Evolutionary conservation across 2,329 filamentous ascomycete genomes (phyloP).

Genomic region (Cladosporium sp.): DNA sequence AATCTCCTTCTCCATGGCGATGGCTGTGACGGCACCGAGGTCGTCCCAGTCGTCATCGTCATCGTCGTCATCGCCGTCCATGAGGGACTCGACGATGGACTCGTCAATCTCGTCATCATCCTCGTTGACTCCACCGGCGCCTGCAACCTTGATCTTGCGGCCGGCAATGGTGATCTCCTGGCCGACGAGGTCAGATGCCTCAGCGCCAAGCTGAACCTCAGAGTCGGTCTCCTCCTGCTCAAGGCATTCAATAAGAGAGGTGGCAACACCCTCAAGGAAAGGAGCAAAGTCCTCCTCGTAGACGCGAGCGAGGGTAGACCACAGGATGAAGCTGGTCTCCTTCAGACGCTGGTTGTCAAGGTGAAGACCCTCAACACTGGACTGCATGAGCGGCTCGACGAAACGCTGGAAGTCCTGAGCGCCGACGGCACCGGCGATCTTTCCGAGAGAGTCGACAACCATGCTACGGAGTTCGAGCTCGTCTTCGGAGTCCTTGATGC

Average conservation of each 20-base stretch:
- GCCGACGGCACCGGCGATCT: constrained; percentile 86
- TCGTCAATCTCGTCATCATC: constrained; percentile 52
- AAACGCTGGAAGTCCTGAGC: constrained; percentile 84
- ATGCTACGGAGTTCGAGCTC: constrained; percentile 86
- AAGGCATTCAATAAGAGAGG: constrained; percentile 77
- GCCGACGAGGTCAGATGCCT: constrained; percentile 69
- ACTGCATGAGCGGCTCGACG: constrained; percentile 83
- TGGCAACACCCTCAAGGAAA: constrained; percentile 73
- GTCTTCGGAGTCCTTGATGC: constrained; percentile 83
- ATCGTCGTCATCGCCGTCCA: constrained; percentile 60
- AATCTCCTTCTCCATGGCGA: constrained; percentile 95
- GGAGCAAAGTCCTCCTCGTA: constrained; percentile 80
- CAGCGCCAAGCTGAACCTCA: constrained; percentile 70
- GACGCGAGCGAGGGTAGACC: constrained; percentile 91
- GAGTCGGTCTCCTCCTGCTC: constrained; percentile 84
- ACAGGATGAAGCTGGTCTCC: constrained; percentile 96
- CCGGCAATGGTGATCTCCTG: constrained; percentile 74
- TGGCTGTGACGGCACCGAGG: constrained; percentile 76
- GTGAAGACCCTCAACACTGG: constrained; percentile 84
- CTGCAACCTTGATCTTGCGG: constrained; percentile 79
- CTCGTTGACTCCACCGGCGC: constrained; percentile 44
- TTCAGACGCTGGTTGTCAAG: constrained; percentile 87
- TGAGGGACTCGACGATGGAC: constrained; percentile 46
- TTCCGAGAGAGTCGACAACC: constrained; percentile 88
- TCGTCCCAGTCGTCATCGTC: constrained; percentile 83